Evolutionary conservation across 176 grass and related monocot species (phyloP).

Genomic region (Oryza officinalis): DNA sequence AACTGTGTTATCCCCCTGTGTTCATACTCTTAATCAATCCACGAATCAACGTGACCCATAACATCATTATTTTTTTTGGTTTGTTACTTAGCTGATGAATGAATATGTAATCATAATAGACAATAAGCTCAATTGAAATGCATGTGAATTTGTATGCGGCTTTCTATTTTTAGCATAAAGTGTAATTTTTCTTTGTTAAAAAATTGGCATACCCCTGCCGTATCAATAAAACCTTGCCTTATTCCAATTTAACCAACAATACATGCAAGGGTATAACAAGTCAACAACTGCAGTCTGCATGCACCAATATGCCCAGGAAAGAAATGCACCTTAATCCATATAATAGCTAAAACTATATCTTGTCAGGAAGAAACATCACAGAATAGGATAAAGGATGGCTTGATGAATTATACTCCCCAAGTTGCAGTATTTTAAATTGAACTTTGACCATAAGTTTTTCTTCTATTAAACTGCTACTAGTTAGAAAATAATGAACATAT

Average conservation of each 20-base stretch:
- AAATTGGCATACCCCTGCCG: no score
- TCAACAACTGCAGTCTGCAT: background rate
- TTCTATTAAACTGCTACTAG: background rate
- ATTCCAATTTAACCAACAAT: background rate
- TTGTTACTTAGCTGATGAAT: background rate
- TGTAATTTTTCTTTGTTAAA: no score
- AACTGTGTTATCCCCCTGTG: no score
- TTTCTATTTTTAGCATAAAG: background rate
- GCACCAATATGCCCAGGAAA: background rate
- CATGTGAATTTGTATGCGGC: background rate
- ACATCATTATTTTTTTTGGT: background rate
- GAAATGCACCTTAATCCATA: background rate
- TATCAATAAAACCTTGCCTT: background rate
- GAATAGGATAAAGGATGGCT: conserved; percentile 11
- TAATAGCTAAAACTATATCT: conserved; percentile 22
- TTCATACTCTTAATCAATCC: no score
- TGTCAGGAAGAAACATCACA: conserved; percentile 10
- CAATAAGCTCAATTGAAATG: background rate
- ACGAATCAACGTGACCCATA: no score
- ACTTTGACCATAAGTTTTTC: background rate
- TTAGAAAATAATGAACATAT: background rate
- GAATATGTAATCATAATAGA: background rate
- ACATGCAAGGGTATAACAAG: background rate
- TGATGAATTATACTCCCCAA: background rate
- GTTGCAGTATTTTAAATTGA: background rate